Percentiles rank a stretch among this genome's conserved stretches.
These are phyloP conservation scores for Botrytis tulipae DNA, from an alignment of 2,329 filamentous ascomycete species.

Conservation along the genomic window DNA sequence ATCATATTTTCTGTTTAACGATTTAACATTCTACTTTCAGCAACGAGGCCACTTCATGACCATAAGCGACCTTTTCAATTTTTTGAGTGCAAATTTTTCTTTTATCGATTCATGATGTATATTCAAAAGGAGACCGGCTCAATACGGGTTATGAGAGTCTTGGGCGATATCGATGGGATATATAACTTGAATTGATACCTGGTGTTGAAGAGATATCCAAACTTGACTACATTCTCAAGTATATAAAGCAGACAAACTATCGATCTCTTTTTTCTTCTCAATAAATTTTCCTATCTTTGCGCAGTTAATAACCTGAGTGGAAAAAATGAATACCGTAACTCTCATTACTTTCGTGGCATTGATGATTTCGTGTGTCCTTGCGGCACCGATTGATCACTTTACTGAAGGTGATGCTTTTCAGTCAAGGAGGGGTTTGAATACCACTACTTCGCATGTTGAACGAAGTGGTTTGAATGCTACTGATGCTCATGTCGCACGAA, in stretches of 20 bases:
- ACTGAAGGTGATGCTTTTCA: background rate
- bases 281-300: background rate
- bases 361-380: background rate
- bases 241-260: background rate
- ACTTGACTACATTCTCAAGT: background rate
- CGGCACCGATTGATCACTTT: background rate
- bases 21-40: background rate
- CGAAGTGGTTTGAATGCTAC: background rate
- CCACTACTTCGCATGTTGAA: too few relatives aligned
- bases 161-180: background rate
- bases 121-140: background rate
- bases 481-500: too few relatives aligned
- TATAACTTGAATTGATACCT: background rate
- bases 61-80: background rate
- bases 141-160: background rate
- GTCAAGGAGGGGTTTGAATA: background rate
- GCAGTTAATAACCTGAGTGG: too few relatives aligned
- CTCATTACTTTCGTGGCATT: background rate
- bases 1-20: background rate
- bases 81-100: background rate
- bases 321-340: background rate
- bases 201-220: background rate
- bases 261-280: background rate
- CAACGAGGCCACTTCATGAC: background rate
- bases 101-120: background rate